These are phyloP conservation scores for Stagonosporopsis rhizophila DNA, from an alignment of 2,329 filamentous ascomycete genomes.

Conservation along the genomic window DNA sequence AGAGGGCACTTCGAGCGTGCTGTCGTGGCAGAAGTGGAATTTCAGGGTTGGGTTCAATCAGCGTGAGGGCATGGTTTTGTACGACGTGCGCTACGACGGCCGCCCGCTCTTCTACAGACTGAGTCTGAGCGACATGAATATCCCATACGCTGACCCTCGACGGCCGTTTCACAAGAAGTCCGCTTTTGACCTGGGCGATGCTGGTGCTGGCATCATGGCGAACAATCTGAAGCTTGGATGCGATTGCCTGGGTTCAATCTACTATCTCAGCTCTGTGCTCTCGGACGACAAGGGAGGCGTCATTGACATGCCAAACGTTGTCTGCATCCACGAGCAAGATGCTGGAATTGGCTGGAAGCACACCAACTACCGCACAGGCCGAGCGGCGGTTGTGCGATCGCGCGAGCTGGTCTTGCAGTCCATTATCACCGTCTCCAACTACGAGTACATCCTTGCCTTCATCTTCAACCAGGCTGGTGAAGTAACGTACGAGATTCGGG, in stretches of 20 bases:
- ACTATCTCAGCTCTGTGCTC: conserved; percentile 68
- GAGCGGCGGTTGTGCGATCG: conserved; percentile 68
- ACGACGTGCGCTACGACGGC: conserved; percentile 69
- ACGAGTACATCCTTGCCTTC: conserved; percentile 76
- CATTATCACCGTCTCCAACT: conserved; percentile 75
- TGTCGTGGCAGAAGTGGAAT: conserved; percentile 75
- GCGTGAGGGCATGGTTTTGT: conserved; percentile 72
- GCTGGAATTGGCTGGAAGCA: conserved; percentile 74
- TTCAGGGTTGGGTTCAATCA: conserved; percentile 74
- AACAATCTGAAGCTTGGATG: conserved; percentile 75
- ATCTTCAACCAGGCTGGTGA: conserved; percentile 75
- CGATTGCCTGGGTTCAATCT: conserved; percentile 73
- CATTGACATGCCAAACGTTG: conserved; percentile 67
- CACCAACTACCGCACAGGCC: conserved; percentile 72
- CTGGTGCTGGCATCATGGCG: conserved; percentile 69
- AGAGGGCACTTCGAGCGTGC: conserved; percentile 60
- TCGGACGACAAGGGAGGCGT: conserved; percentile 67
- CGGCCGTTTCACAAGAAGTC: conserved; percentile 73
- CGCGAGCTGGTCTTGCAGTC: conserved; percentile 72
- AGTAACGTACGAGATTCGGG: conserved; percentile 70
- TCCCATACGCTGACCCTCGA: conserved; percentile 68
- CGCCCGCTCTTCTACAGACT: conserved; percentile 73
- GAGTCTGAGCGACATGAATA: conserved; percentile 72
- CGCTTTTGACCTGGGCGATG: conserved; percentile 74
- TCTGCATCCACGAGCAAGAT: conserved; percentile 76